Evolutionary conservation across 2,329 filamentous ascomycete genomes (phyloP).

Genomic region (Ascochyta pisi): DNA sequence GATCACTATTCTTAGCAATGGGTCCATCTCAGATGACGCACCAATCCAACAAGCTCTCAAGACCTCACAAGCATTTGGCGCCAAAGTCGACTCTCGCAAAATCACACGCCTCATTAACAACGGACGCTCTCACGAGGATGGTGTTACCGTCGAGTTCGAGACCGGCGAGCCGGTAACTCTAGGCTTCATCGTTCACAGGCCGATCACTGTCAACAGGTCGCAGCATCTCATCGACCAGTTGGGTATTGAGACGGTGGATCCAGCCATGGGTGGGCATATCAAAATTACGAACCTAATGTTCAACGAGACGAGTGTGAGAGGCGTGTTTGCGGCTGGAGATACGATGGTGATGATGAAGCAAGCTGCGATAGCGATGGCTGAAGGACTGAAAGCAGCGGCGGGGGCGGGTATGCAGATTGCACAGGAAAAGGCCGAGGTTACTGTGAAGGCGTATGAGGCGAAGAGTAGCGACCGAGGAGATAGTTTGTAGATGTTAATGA

Average conservation of each 20-base stretch:
- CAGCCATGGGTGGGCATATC: constrained; percentile 53
- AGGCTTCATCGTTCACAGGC: constrained; percentile 37
- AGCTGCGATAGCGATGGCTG: constrained; percentile 38
- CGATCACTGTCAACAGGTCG: constrained; percentile 39
- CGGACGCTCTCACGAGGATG: constrained; percentile 31
- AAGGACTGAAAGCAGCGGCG: constrained; percentile 37
- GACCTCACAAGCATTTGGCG: constrained; percentile 29
- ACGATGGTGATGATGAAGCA: constrained; percentile 44
- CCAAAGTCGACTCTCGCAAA: constrained; percentile 34
- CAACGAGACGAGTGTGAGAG: constrained; percentile 58
- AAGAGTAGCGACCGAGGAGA: neutral
- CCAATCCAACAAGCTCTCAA: constrained; percentile 31
- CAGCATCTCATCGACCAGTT: constrained; percentile 42
- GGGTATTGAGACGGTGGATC: constrained; percentile 48
- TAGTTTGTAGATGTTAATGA: neutral
- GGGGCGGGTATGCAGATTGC: constrained; percentile 35
- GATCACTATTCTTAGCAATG: constrained; percentile 41
- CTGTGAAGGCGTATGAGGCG: constrained; percentile 22
- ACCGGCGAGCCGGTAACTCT: constrained; percentile 32
- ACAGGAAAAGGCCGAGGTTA: constrained; percentile 26
- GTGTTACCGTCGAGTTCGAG: constrained; percentile 41
- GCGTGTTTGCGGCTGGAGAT: constrained; percentile 64
- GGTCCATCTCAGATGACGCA: constrained; percentile 14
- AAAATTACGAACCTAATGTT: constrained; percentile 53
- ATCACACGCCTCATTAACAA: constrained; percentile 38